Percentiles rank a stretch among this genome's conserved stretches.
Evolutionary conservation across 2,329 filamentous ascomycete genomes (phyloP).

Genomic region (Trichoderma aggressivum): DNA sequence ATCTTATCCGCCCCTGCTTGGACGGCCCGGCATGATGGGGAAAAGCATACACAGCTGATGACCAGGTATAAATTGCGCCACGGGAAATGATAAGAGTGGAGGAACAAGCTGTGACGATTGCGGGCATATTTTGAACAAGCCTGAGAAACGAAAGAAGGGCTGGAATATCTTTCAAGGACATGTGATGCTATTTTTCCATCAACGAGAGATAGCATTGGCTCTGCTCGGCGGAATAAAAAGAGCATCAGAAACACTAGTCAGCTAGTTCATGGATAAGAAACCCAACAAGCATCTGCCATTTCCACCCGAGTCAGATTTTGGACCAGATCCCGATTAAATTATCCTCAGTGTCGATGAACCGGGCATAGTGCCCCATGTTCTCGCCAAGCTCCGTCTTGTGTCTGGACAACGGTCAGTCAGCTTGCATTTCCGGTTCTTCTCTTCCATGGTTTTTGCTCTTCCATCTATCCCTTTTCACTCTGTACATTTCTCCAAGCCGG

Average conservation of each 20-base stretch:
- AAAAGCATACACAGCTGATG: background rate
- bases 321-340: slow-evolving; percentile 37
- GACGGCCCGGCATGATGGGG: background rate
- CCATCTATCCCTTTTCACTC: background rate
- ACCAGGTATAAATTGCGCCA: background rate
- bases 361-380: slow-evolving; percentile 35
- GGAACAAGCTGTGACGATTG: background rate
- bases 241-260: background rate
- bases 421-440: background rate
- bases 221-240: background rate
- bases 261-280: background rate
- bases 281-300: background rate
- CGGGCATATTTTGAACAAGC: background rate
- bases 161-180: background rate
- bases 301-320: slow-evolving; percentile 24
- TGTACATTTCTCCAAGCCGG: background rate
- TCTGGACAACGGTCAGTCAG: slow-evolving; percentile 25
- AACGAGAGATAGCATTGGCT: background rate
- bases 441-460: background rate
- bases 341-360: slow-evolving; percentile 38
- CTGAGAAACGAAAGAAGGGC: background rate
- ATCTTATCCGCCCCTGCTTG: background rate
- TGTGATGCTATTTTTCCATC: background rate
- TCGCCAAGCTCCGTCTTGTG: slow-evolving; percentile 36
- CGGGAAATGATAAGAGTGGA: background rate